Conservation (phyloP, 352 stramenopile genomes). For the Phytopythium helicoides region DNA sequence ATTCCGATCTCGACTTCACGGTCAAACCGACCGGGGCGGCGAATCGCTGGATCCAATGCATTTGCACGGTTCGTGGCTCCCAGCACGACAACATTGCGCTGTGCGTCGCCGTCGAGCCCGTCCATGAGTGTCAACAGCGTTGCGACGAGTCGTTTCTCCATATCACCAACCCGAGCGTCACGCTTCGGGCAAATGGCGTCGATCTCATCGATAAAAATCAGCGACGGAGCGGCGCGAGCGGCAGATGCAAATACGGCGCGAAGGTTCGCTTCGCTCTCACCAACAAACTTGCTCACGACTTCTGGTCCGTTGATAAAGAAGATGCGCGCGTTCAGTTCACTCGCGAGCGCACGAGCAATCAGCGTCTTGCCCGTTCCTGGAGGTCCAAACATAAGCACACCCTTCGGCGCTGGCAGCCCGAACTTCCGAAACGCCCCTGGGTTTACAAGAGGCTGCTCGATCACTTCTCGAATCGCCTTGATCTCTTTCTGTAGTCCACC, state of each 20-base stretch:
- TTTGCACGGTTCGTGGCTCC: conserved; percentile 88
- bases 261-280: conserved; percentile 88
- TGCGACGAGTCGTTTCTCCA: conserved; percentile 83
- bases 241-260: conserved; percentile 64
- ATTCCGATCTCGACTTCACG: conserved; percentile 96
- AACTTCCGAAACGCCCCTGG: conserved; percentile 93
- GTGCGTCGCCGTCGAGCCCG: conserved; percentile 44
- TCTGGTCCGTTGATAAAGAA: conserved; percentile 97
- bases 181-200: conserved; percentile 89
- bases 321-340: conserved; percentile 90
- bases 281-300: conserved; percentile 94
- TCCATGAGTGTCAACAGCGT: conserved; percentile 91
- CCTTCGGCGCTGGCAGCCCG: conserved; percentile 93
- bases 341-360: conserved; percentile 91
- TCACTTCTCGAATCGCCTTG: conserved; percentile 92
- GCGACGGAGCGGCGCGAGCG: conserved; percentile 39
- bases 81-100: conserved; percentile 67
- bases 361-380: conserved; percentile 96
- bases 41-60: conserved; percentile 90
- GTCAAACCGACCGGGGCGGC: conserved; percentile 95
- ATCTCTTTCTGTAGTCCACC: conserved; percentile 94
- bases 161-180: conserved; percentile 72
- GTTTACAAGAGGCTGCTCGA: conserved; percentile 94
- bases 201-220: conserved; percentile 90
- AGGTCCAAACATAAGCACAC: conserved; percentile 95